Conservation (phyloP, 345 rosid species). For the Rhodamnia argentea region DNA sequence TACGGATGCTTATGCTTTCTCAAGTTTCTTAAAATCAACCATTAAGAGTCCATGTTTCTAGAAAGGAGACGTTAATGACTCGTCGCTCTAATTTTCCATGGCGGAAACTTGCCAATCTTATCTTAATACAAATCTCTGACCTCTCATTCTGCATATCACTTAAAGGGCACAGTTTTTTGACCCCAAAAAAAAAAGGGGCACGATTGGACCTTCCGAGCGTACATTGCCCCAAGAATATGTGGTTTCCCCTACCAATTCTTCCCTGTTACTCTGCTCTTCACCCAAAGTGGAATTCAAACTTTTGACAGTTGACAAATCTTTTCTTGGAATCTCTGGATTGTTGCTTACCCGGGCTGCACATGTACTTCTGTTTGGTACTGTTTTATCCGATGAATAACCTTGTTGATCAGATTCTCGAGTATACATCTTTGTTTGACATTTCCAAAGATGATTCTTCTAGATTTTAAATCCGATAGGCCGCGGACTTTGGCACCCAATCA, state of each 20-base stretch:
- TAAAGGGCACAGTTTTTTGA: too few species aligned
- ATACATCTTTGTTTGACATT: background rate
- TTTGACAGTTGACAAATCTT: slow-evolving; percentile 9
- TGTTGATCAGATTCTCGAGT: background rate
- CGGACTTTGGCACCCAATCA: background rate
- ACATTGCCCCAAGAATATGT: background rate
- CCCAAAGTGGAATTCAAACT: slow-evolving; percentile 8
- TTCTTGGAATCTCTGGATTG: slow-evolving; percentile 4
- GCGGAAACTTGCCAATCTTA: too few species aligned
- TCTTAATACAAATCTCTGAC: too few species aligned
- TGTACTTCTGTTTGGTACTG: background rate
- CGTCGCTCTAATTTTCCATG: too few species aligned
- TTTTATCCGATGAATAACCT: background rate
- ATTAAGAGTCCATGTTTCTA: too few species aligned
- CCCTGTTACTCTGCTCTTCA: slow-evolving; percentile 7
- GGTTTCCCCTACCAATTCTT: background rate
- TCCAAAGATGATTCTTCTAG: background rate
- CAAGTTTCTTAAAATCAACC: too few species aligned
- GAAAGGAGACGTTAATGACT: too few species aligned
- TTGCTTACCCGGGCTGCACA: background rate
- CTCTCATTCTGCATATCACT: too few species aligned
- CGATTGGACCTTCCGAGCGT: background rate
- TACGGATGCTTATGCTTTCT: too few species aligned
- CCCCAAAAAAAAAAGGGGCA: too few species aligned
- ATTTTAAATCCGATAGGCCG: background rate